Base-by-base conservation (phyloP, 164 flowering plant genomes). In the Nelumbo lutea region DNA sequence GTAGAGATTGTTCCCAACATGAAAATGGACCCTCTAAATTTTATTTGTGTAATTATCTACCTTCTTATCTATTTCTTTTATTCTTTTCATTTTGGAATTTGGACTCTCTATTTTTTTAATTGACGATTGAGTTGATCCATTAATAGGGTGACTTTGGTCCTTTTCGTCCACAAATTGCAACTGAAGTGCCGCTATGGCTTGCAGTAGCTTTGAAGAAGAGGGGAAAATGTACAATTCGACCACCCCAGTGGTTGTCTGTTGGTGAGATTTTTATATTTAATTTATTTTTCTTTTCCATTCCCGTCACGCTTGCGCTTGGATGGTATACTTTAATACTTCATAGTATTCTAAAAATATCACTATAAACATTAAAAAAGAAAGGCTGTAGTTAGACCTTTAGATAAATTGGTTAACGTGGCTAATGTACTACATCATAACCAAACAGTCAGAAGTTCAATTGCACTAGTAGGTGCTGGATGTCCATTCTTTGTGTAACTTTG, bases 61-160 rank as follows among this genome's bases (percentile, higher is more conserved):
- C 40, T 6, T 62, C 3, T 43, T 1, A 70, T 39, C 5, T 60
- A 14, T 59, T 59, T 8, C 43, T 53, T 42, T 9, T 43, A 41
- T 3, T 48, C 63, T 0, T 59, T 1, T 51, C 7, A 13, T n/a
- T 43, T 9, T 41, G 56, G 4, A 70, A 45, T 47, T 27, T 2
- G 46, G 51, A 2, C 42, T 27, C 27, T 27, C 27, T 27, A 27
- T 27, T 27, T 27, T 27, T 27, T 27, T 0, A 27, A 27, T 27
- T 65, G 27, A 56, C 59, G 61, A 48, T 9, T 68, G n/a, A 56
- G 4, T 70, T 63, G 60, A 44, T 70, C 67, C 43, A 52, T 44
- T 68, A 63, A 11, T 73, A 92, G 98, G 96, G 98, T 2, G 91
- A 85, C 79, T 92, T 81, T 70, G 98, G 98, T n/a, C 94, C 94